Base-by-base conservation (phyloP, 1,284 basidiomycete genomes). In the Ceratobasidium sp. region DNA sequence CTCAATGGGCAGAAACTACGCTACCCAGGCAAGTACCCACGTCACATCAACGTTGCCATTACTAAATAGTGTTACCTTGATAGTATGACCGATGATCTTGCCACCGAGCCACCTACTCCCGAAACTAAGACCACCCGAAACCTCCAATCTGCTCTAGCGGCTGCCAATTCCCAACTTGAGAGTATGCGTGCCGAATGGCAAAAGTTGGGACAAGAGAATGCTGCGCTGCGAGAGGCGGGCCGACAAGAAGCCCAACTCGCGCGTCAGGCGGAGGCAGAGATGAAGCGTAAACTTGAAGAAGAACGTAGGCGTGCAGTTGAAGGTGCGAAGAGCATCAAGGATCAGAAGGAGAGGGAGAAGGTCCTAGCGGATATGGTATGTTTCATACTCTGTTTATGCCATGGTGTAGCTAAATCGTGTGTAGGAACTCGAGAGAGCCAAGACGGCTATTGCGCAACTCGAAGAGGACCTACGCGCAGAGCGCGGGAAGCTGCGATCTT, bases 371-470 rank as follows among this genome's bases (percentile, higher is more conserved):
- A 89, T 76, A 80, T 77, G 54, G 89, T 89, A 75, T 71, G 83
- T 74, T 19, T 50, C 41, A 6, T 54, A 25, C 27, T 8, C n/a
- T 41, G 13, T 21, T 42, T 30, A n/a, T 36, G n/a, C 44, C 56
- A n/a, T 25, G 7, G n/a, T 16, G 9, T 7, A 11, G 56, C 16
- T 27, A 21, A 33, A 14, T 2, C 39, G 13, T 1, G 42, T 67
- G 47, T 71, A 91, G 88, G 89, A 91, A 71, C 82, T 90, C 8
- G 85, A 86, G 42, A 83, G 81, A 56, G 88, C 89, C 1, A 88
- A 83, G 72, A 78, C 77, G 14, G 82, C 82, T 23, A 85, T 91
- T 69, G 80, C 82, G 2, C 87, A 87, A 13, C 82, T 93, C 3
- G 89, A 93, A 73, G 80, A 77, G 29, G 84, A 87, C 42, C 78